phyloP scores from a whole-genome alignment of 2,329 filamentous ascomycete genomes.

The Nemania abortiva region DNA sequence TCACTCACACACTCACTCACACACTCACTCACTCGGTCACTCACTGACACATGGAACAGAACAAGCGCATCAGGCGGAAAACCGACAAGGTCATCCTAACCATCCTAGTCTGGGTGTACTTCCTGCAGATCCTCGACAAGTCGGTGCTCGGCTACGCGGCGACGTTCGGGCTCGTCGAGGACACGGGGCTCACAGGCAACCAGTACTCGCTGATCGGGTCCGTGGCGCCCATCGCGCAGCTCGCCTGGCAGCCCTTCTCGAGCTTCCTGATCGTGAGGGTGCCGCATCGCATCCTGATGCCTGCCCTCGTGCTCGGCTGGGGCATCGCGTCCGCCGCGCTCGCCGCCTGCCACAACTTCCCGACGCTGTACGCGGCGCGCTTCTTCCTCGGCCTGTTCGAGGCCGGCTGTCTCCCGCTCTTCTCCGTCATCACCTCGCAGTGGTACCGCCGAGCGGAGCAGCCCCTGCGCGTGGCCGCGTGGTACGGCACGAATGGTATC shows the following conservation, averaged over 20 bases:
- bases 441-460: constrained; percentile 72
- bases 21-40: background rate
- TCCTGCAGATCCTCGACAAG: constrained; percentile 73
- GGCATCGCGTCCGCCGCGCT: constrained; percentile 64
- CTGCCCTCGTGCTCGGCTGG: constrained; percentile 64
- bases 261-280: constrained; percentile 69
- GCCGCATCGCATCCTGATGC: constrained; percentile 70
- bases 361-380: constrained; percentile 62
- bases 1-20: background rate
- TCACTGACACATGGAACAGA: constrained; percentile 27
- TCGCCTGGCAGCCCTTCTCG: constrained; percentile 64
- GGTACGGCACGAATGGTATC: constrained; percentile 72
- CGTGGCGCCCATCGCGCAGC: constrained; percentile 66
- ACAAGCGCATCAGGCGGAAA: constrained; percentile 39
- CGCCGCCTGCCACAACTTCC: constrained; percentile 64
- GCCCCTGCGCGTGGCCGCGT: constrained; percentile 66
- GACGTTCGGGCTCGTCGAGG: constrained; percentile 71
- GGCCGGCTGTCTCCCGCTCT: constrained; percentile 61
- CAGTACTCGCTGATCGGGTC: constrained; percentile 58
- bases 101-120: constrained; percentile 70
- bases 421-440: constrained; percentile 70
- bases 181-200: constrained; percentile 67
- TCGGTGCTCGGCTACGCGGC: constrained; percentile 71
- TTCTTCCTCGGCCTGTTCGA: constrained; percentile 71
- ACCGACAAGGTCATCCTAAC: constrained; percentile 58